phyloP scores from a whole-genome alignment of 495 filamentous ascomycete species.

The Amorphotheca resinae region DNA sequence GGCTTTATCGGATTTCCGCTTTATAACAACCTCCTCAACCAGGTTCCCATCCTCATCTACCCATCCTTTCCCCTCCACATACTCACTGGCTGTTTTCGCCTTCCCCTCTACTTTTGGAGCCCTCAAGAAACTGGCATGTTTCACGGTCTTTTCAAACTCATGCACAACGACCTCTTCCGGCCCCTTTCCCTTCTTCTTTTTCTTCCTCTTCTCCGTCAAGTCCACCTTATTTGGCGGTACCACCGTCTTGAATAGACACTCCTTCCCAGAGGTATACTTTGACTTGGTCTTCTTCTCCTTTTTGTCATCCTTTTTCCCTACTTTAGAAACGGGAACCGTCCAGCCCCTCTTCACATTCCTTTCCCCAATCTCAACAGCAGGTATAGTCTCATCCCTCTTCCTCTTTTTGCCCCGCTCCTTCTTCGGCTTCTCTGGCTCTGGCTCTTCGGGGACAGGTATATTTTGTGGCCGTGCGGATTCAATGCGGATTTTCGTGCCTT shows the following conservation, averaged over 20 bases:
- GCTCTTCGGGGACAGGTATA: constrained; percentile 26
- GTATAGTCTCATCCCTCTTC: constrained; percentile 50
- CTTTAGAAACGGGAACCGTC: constrained; percentile 36
- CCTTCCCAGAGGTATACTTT: constrained; percentile 63
- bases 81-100: constrained; percentile 33
- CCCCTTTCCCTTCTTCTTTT: constrained; percentile 36
- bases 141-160: constrained; percentile 68
- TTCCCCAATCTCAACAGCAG: constrained; percentile 58
- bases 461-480: constrained; percentile 51
- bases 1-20: constrained; percentile 10
- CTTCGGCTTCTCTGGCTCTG: constrained; percentile 27
- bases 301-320: constrained; percentile 29
- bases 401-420: constrained; percentile 41
- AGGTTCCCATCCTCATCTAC: constrained; percentile 66
- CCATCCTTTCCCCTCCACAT: constrained; percentile 77
- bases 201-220: constrained; percentile 27
- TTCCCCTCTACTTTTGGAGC: constrained; percentile 24
- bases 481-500: constrained; percentile 72
- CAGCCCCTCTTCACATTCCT: constrained; percentile 83
- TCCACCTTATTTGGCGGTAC: constrained; percentile 46
- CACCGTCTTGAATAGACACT: constrained; percentile 73
- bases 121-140: constrained; percentile 68
- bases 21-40: constrained; percentile 42
- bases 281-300: constrained; percentile 47
- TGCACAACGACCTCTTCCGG: constrained; percentile 53